Evolutionary conservation across 139 green algal genomes (phyloP).

Genomic region (Chlamydomonas schloesseri): DNA sequence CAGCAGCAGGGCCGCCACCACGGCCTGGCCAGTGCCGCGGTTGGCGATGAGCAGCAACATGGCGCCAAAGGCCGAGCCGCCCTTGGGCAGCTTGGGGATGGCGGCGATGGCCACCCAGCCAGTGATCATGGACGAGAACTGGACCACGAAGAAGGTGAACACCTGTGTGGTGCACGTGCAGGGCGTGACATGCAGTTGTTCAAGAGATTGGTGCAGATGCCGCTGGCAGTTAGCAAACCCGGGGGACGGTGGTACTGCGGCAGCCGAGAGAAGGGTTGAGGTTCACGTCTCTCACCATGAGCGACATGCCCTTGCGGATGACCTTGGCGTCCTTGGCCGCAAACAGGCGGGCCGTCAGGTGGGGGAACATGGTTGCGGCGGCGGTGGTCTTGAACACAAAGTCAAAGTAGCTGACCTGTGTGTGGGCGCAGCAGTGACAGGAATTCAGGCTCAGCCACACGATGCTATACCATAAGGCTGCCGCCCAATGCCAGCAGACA

Average conservation of each 20-base stretch:
- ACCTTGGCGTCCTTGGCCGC: conserved; percentile 18
- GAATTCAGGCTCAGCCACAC: too few species aligned
- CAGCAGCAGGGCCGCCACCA: conserved; percentile 57
- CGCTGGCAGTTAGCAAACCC: too few species aligned
- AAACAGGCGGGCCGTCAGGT: conserved; percentile 59
- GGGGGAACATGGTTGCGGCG: conserved; percentile 65
- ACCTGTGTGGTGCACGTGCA: neutral
- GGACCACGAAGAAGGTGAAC: conserved; percentile 53
- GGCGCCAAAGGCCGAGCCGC: conserved; percentile 25
- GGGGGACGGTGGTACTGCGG: too few species aligned
- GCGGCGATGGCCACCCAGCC: conserved; percentile 25
- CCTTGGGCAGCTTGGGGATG: neutral
- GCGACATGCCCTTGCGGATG: conserved; percentile 51
- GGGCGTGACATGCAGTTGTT: too few species aligned
- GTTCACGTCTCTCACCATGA: conserved; percentile 46
- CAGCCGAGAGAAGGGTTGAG: too few species aligned
- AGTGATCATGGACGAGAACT: conserved; percentile 47
- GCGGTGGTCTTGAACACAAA: conserved; percentile 57
- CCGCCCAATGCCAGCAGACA: too few species aligned
- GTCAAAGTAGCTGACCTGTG: conserved; percentile 60
- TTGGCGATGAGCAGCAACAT: conserved; percentile 41
- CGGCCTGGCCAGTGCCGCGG: conserved; percentile 50
- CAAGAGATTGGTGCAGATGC: too few species aligned
- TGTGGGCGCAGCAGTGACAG: too few species aligned
- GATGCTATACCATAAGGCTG: too few species aligned